Percentiles rank a stretch among this genome's conserved stretches.
phyloP scores from a whole-genome alignment of 345 rosid genomes.

The Camelina laxa region DNA sequence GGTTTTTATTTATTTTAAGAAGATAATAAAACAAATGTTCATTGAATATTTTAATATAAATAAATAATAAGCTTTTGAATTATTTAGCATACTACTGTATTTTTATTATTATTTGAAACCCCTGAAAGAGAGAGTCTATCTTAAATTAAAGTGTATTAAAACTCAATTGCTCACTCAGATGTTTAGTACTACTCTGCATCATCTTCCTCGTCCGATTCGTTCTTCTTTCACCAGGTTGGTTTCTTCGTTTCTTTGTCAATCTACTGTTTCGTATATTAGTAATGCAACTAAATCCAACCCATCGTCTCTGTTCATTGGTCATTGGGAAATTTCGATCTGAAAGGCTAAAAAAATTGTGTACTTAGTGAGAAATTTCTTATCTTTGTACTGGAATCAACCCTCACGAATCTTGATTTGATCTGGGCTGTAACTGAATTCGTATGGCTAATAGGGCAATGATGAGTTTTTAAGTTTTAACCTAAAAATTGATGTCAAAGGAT shows the following conservation, averaged over 20 bases:
- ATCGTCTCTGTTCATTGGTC: background rate
- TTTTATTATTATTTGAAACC: constrained; percentile 9
- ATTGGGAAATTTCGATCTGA: constrained; percentile 4
- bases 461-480: background rate
- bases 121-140: background rate
- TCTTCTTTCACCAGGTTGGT: constrained; percentile 31
- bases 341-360: background rate
- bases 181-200: constrained; percentile 20
- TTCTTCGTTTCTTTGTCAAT: constrained; percentile 19
- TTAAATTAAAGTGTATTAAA: background rate
- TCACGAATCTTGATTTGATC: background rate
- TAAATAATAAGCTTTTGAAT: no score
- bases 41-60: no score
- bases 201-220: constrained; percentile 35
- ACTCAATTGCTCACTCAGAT: background rate
- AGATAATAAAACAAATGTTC: no score
- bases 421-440: background rate
- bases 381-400: background rate
- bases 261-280: background rate
- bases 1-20: no score
- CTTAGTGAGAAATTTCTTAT: background rate
- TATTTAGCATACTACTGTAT: no score
- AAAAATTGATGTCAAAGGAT: background rate
- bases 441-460: constrained; percentile 2
- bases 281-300: background rate